phyloP scores from a whole-genome alignment of 257 asterid species.

The Solanum megistacrolobum region DNA sequence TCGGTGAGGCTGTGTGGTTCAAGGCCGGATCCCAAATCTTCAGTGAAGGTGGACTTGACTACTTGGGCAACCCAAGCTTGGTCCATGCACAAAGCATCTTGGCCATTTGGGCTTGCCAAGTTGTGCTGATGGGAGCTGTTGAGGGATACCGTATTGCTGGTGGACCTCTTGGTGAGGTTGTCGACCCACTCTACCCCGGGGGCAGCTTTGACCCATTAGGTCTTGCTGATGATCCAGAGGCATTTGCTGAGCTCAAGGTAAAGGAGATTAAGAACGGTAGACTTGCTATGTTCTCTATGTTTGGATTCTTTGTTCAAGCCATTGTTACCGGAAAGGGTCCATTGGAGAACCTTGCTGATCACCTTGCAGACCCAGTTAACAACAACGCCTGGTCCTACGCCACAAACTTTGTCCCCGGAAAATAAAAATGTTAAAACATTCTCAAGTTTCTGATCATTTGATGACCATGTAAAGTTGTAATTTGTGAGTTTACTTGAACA shows the following conservation, averaged over 20 bases:
- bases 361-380: constrained; percentile 41
- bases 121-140: constrained; percentile 60
- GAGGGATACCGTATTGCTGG: constrained; percentile 48
- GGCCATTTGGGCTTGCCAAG: constrained; percentile 63
- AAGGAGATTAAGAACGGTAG: constrained; percentile 52
- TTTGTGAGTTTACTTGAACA: not conserved
- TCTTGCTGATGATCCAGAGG: constrained; percentile 24
- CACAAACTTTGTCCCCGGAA: not conserved
- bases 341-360: constrained; percentile 52
- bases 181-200: constrained; percentile 6
- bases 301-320: constrained; percentile 55
- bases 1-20: constrained; percentile 75
- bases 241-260: constrained; percentile 52
- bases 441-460: not conserved
- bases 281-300: constrained; percentile 55
- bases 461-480: not conserved
- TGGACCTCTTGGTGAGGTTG: constrained; percentile 13
- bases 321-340: constrained; percentile 57
- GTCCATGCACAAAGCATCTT: constrained; percentile 63
- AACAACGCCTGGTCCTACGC: not conserved
- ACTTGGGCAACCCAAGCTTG: constrained; percentile 65
- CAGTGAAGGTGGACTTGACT: constrained; percentile 60
- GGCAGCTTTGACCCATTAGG: constrained; percentile 27
- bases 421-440: not conserved
- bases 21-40: constrained; percentile 67